Percentiles rank a stretch among this genome's conserved stretches.
Evolutionary conservation across 164 flowering plant genomes (phyloP).

Genomic region (Euptelea pleiosperma): DNA sequence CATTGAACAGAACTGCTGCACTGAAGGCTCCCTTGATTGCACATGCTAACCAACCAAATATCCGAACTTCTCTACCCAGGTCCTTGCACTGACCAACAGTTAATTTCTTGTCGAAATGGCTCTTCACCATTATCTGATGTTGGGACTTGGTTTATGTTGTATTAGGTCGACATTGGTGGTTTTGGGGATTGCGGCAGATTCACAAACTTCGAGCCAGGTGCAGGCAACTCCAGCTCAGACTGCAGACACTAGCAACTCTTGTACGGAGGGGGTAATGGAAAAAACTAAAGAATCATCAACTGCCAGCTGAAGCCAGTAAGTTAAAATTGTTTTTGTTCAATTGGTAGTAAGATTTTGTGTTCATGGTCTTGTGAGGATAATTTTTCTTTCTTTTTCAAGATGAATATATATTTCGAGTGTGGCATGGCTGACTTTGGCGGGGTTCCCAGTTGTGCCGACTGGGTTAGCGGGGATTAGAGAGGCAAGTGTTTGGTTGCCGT

Average conservation of each 20-base stretch:
- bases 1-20: slow-evolving; percentile 61
- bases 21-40: slow-evolving; percentile 70
- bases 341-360: neutral
- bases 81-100: slow-evolving; percentile 16
- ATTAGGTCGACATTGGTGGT: slow-evolving; percentile 68
- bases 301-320: slow-evolving; percentile 29
- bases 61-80: slow-evolving; percentile 81
- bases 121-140: slow-evolving; percentile 1
- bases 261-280: slow-evolving; percentile 39
- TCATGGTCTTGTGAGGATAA: neutral
- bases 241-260: slow-evolving; percentile 40
- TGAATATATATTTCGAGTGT: neutral
- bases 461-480: neutral
- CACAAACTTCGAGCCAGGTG: slow-evolving; percentile 47
- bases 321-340: neutral
- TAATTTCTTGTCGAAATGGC: neutral
- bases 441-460: neutral
- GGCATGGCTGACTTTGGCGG: neutral
- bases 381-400: too few relatives aligned
- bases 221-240: slow-evolving; percentile 37
- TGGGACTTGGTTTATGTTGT: neutral
- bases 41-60: slow-evolving; percentile 73
- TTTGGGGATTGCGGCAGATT: slow-evolving; percentile 63
- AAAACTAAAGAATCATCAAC: slow-evolving; percentile 51
- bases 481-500: neutral